These are phyloP conservation scores for Artomyces pyxidatus DNA, from an alignment of 768 basidiomycete species.

Conservation along the genomic window DNA sequence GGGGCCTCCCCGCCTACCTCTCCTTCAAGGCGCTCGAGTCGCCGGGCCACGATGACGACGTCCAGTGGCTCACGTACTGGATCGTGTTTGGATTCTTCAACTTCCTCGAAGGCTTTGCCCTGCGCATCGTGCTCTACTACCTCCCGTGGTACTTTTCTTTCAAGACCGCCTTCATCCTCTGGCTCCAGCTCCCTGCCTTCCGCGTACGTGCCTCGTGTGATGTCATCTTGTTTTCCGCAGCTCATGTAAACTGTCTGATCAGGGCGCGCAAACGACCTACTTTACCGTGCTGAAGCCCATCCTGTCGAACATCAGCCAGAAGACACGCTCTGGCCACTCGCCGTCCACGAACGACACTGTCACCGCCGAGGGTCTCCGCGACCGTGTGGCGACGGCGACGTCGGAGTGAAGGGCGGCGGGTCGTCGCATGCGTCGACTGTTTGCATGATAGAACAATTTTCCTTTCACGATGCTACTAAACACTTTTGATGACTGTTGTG, in stretches of 20 bases:
- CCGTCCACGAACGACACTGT: conserved; percentile 46
- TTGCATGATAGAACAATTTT: background rate
- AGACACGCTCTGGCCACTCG: conserved; percentile 33
- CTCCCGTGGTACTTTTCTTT: conserved; percentile 90
- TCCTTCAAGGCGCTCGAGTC: conserved; percentile 91
- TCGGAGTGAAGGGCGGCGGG: conserved; percentile 23
- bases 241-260: conserved; percentile 1
- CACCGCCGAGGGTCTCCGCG: conserved; percentile 39
- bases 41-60: conserved; percentile 75
- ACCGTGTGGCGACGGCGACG: conserved; percentile 33
- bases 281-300: conserved; percentile 70
- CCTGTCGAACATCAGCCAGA: conserved; percentile 50
- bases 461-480: background rate
- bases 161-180: conserved; percentile 87
- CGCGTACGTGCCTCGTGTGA: conserved; percentile 41
- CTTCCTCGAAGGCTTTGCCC: conserved; percentile 82
- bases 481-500: background rate
- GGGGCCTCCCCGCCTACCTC: conserved; percentile 90
- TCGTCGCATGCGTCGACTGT: too few relatives aligned
- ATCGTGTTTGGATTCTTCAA: conserved; percentile 90
- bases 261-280: conserved; percentile 88
- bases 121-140: conserved; percentile 83
- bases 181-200: conserved; percentile 83
- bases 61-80: conserved; percentile 99
- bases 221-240: conserved; percentile 2